A percentile compares a stretch with the other conserved stretches of the same genome.
These are phyloP conservation scores for Chaetomium strumarium DNA, from an alignment of 2,329 filamentous ascomycete genomes.

Conservation along the genomic window DNA sequence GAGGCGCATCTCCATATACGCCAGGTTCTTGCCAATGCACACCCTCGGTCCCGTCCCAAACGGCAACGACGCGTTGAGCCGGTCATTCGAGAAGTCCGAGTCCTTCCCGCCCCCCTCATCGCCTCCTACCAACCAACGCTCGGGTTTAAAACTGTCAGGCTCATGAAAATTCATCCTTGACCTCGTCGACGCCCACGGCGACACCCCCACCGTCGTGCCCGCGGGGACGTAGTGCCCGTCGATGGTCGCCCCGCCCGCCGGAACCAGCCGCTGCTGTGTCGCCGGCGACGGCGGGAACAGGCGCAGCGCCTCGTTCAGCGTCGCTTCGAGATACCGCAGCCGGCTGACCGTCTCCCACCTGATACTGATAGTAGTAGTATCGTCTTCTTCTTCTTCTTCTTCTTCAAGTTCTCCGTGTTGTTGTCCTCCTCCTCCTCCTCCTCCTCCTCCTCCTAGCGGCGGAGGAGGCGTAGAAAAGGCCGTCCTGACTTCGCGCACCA, in stretches of 20 bases:
- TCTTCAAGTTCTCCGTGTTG: too few species aligned
- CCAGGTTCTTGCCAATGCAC: constrained; percentile 2
- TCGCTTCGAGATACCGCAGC: neutral
- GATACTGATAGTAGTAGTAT: too few species aligned
- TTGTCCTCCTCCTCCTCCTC: too few species aligned
- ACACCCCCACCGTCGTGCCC: neutral
- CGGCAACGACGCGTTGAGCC: neutral
- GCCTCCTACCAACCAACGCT: neutral
- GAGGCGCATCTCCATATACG: constrained; percentile 5
- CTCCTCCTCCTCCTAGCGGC: too few species aligned
- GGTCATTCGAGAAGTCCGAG: neutral
- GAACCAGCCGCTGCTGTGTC: neutral
- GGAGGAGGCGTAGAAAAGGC: neutral
- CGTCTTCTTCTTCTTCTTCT: too few species aligned
- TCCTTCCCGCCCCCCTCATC: neutral
- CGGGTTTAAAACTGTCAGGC: neutral
- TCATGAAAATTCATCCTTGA: neutral
- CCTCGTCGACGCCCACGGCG: neutral
- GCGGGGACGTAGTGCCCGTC: neutral
- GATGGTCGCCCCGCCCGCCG: neutral
- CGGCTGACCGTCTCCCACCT: neutral
- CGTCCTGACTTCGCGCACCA: neutral
- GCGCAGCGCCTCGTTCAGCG: neutral
- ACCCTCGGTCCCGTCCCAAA: constrained; percentile 1
- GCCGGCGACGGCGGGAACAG: constrained; percentile 1